Base-by-base conservation (phyloP, 1,284 basidiomycete genomes). In the Neolentinus lepideus region DNA sequence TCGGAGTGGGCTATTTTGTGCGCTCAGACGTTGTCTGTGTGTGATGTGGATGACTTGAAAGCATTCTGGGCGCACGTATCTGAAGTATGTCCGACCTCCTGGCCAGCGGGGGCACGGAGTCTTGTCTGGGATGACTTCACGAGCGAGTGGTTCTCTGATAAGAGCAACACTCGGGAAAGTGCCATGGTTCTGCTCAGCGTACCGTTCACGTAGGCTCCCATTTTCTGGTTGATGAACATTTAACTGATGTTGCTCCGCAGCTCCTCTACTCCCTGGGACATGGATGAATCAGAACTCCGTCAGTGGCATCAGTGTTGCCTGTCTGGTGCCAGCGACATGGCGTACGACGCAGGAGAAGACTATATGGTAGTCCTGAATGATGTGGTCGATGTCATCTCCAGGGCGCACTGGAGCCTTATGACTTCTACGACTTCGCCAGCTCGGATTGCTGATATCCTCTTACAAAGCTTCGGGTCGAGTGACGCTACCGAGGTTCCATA, bases 1-100 rank as follows among this genome's bases (percentile, higher is more conserved):
- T 66, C 65, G 14, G 71, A 77, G 45, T 90, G 86, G 86, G 76
- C 80, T 1, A 67, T 64, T n/a, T 64, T 90, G 0, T 84, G 80
- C 57, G 75, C 80, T 8, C 81, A 83, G 56, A 71, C 77, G 1
- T 60, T 79, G 36, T 61, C 71, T 6, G 64, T 74, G 8, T 79
- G 77, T 56, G 78, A 79, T 43, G 60, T 65, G 4, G 71, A 75
- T n/a, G 67, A 72, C 22, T 57, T 85, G 52, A 69, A 73, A 51
- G 70, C 66, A 24, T 88, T 88, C 67, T 88, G 84, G 84, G 57
- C 21, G 24, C 45, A 51, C 43, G 62, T 57, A 16, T 56, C 24
- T 19, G 57, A 31, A 31, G 51, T 22, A 14, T 33, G 14, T 10
- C 29, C 22, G 21, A 52, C 6, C 51, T 46, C 54, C 33, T 58